Base-by-base conservation (phyloP, 768 basidiomycete species). In the Aureoboletus auriporus region DNA sequence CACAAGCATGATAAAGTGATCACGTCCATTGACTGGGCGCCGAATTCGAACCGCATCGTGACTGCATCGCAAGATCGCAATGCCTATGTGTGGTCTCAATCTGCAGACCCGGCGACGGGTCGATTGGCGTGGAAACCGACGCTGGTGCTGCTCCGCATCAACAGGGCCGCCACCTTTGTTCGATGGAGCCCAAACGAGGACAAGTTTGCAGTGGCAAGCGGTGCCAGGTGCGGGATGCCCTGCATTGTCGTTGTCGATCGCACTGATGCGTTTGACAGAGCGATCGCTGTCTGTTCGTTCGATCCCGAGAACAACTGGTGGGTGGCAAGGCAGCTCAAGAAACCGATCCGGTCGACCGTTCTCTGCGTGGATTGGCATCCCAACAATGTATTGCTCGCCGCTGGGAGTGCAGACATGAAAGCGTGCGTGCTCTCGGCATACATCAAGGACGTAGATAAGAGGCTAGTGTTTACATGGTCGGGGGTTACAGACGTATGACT, bases 291-390 rank as follows among this genome's bases (percentile, higher is more conserved):
- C 42, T 99, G 96, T 66, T 94, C 90, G 14, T 99, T 96, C 62
- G 96, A 99, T 65, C 77, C 88, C 9, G 96, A 99, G 73, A 94
- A 89, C 71, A 89, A 99, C 67, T 99, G 96, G 96, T 99, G 96
- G 96, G 91, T 96, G 4, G 86, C 94, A 14, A 93, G 91, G 65
- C 87, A 88, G 51, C 74, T 99, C 66, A 99, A 98, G 84, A 98
- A 98, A 70, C 96, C 96, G 23, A 88, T 99, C 61, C 73, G 93
- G 54, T 93, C 93, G 5, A 99, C 96, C 1, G 94, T 99, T 12
- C 75, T 98, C 36, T 82, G 85, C 5, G 74, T 99, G 57, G 95
- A 98, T 57, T 99, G 96, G 96, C 96, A 99, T 65, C 94, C 96
- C 26, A 98, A 98, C 76, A 98, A 96, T 64, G 94, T 98, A 12